A percentile compares a stretch with the other conserved stretches of the same genome.
These are phyloP conservation scores for Rhinocladiella mackenziei DNA, from an alignment of 2,329 filamentous ascomycete species.

Conservation along the genomic window DNA sequence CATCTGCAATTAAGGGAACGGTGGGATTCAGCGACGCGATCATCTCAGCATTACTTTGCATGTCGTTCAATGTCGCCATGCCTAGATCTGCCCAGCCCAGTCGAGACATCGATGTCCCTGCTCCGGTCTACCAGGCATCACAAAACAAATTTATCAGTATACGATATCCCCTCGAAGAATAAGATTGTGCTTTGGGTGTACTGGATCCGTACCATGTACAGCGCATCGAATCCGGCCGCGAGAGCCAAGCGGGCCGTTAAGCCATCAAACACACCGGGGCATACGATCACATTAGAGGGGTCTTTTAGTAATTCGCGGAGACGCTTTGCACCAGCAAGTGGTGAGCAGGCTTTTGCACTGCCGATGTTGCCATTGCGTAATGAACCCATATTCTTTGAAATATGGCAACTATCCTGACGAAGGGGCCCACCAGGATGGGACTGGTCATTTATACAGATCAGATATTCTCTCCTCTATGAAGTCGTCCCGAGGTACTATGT, in stretches of 20 bases:
- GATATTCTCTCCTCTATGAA: neutral
- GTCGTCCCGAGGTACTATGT: neutral
- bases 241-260: slow-evolving; percentile 48
- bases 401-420: neutral
- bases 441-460: neutral
- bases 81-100: slow-evolving; percentile 50
- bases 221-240: slow-evolving; percentile 45
- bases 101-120: slow-evolving; percentile 47
- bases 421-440: no score
- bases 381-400: neutral
- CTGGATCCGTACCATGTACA: slow-evolving; percentile 43
- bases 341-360: neutral
- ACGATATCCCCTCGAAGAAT: neutral
- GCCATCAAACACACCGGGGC: slow-evolving; percentile 51
- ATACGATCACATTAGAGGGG: slow-evolving; percentile 39
- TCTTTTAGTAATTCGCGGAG: slow-evolving; percentile 35
- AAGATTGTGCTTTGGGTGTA: neutral
- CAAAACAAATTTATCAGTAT: neutral
- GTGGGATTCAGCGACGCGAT: slow-evolving; percentile 48
- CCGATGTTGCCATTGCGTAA: neutral
- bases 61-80: slow-evolving; percentile 50
- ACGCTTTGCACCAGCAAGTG: slow-evolving; percentile 12
- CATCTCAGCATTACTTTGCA: slow-evolving; percentile 52
- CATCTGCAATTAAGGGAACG: slow-evolving; percentile 51
- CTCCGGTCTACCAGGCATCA: no score